Evolutionary conservation across 257 asterid genomes (phyloP), one percentile per base, ranked within the genome.

Genomic region (Ligustrum vulgare): DNA sequence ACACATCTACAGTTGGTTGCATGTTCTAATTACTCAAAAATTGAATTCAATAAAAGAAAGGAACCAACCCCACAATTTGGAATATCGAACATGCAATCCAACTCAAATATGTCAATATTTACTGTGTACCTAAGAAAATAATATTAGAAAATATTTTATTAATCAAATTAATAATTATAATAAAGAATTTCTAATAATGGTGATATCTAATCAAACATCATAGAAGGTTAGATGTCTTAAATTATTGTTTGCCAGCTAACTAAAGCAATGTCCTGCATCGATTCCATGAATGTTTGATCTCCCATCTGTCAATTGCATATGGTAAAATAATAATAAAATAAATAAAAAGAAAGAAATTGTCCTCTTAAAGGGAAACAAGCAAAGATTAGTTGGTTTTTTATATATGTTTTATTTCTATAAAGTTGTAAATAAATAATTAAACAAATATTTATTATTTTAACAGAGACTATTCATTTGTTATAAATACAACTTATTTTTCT

Each of bases 231-330:
- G 67, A 60, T 60, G 67, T 60, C 33, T 10, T 23, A 60, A 60
- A 60, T 60, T 60, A 60, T 22, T 60, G 67, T 60, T 60, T 22
- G 67, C 67, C 67, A 60, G 67, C 67, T 60, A 22, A 60, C 34
- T 58, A 58, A 60, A 22, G 10, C 32, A 60, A 60, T 10, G 9
- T 60, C 32, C 16, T 23, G 67, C 18, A 9, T 23, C 67, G 34
- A 60, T 60, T 60, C 33, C 67, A 60, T 60, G 67, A 60, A 60
- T 60, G 18, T 60, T 9, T 60, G 67, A 60, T 23, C 67, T 60
- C 67, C 16, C 28, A 60, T 60, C 67, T 60, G 67, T 60, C 67
- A 8, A 60, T 15, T 60, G 2, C 67, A 23, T 60, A 23, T 60
- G 13, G 67, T 60, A 60, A 60, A 9, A 8, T 60, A 23, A 9